phyloP scores from a whole-genome alignment of 371 early-diverging fungal genomes.

The Conidiobolus incongruus region DNA sequence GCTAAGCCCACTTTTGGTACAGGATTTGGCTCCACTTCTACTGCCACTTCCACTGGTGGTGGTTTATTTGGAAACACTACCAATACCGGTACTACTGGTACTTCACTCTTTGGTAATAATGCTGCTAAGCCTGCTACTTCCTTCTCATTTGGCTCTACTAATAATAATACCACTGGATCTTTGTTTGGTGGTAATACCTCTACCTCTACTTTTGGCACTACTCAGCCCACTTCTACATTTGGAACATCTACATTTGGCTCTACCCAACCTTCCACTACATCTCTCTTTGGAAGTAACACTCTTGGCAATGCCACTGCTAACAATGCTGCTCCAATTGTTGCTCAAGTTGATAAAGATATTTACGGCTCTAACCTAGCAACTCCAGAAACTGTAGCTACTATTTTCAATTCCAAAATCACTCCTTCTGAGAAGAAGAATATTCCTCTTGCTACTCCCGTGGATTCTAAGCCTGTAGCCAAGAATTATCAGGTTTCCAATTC shows the following conservation, averaged over 20 bases:
- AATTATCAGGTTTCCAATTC: constrained; percentile 24
- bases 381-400: constrained; percentile 10
- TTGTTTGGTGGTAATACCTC: neutral
- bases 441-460: constrained; percentile 20
- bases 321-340: constrained; percentile 12
- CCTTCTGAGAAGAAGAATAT: constrained; percentile 9
- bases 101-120: constrained; percentile 1
- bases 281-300: neutral
- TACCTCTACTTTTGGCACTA: neutral
- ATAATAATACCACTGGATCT: neutral
- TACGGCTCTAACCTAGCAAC: constrained; percentile 70
- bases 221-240: constrained; percentile 1
- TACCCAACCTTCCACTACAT: constrained; percentile 5
- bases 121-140: constrained; percentile 4
- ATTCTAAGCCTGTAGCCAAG: constrained; percentile 15
- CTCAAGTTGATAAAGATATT: constrained; percentile 44
- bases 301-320: neutral
- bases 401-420: constrained; percentile 7
- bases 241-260: constrained; percentile 6
- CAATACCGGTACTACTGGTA: constrained; percentile 8
- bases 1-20: constrained; percentile 8
- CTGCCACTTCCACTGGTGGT: constrained; percentile 9
- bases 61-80: constrained; percentile 7
- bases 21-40: constrained; percentile 9
- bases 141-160: neutral